phyloP scores from a whole-genome alignment of 495 filamentous ascomycete genomes.

The Neurospora sp. region DNA sequence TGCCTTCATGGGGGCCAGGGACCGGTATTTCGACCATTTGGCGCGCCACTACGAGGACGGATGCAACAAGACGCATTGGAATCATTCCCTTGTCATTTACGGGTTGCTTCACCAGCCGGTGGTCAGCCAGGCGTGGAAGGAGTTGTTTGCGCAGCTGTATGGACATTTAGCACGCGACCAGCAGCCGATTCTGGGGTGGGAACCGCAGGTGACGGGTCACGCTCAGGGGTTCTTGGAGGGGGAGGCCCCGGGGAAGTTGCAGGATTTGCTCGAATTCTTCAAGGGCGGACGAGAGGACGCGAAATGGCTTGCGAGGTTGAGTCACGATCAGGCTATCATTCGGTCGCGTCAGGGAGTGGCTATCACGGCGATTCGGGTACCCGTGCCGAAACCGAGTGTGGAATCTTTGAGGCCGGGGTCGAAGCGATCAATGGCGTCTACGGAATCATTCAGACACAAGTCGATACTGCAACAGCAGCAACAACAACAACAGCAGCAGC shows the following conservation, averaged over 20 bases:
- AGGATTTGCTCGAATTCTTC: conserved; percentile 42
- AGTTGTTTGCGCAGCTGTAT: conserved; percentile 28
- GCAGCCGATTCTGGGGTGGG: conserved; percentile 40
- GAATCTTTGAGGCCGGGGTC: background rate
- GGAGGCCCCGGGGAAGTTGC: conserved; percentile 36
- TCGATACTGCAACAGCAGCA: conserved; percentile 1
- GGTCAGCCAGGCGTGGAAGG: conserved; percentile 38
- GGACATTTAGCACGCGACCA: conserved; percentile 29
- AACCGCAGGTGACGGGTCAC: conserved; percentile 32
- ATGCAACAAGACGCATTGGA: conserved; percentile 37
- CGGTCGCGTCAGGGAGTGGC: conserved; percentile 18
- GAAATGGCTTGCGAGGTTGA: conserved; percentile 28
- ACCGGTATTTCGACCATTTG: conserved; percentile 43
- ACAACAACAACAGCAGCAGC: conserved; percentile 7
- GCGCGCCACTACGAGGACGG: conserved; percentile 39
- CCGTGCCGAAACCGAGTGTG: conserved; percentile 7
- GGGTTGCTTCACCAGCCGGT: conserved; percentile 39
- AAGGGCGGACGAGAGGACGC: conserved; percentile 31
- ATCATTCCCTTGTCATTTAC: conserved; percentile 41
- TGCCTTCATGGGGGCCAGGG: conserved; percentile 33
- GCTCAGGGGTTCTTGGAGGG: conserved; percentile 39
- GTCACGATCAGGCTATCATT: conserved; percentile 33
- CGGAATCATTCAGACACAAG: conserved; percentile 5
- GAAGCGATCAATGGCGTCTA: conserved; percentile 1
- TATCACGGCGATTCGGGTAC: background rate